Percentiles rank a stretch among this genome's conserved stretches.
phyloP scores from a whole-genome alignment of 1,284 basidiomycete genomes.

The Boletus semigastroideus region DNA sequence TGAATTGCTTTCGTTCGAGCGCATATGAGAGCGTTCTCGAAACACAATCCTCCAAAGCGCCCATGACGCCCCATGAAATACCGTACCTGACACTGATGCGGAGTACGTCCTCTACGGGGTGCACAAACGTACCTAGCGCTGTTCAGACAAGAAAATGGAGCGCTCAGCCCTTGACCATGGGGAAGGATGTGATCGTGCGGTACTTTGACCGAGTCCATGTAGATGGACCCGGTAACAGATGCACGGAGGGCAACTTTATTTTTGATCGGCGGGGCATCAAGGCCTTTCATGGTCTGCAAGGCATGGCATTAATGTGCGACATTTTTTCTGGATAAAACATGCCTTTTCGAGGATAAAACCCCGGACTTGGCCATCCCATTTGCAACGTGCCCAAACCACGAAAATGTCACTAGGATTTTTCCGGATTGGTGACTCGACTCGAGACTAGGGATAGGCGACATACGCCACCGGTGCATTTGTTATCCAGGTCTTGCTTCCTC shows the following conservation, averaged over 20 bases:
- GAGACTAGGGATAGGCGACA: slow-evolving; percentile 33
- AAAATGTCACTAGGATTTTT: slow-evolving; percentile 67
- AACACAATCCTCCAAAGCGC: slow-evolving; percentile 92
- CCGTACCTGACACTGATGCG: slow-evolving; percentile 55
- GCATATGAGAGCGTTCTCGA: slow-evolving; percentile 80
- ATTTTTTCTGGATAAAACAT: neutral
- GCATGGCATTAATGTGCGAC: neutral
- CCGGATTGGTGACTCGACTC: slow-evolving; percentile 1
- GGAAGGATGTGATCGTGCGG: slow-evolving; percentile 74
- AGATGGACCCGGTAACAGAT: slow-evolving; percentile 91
- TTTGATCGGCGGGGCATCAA: slow-evolving; percentile 86
- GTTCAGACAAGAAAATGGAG: slow-evolving; percentile 90
- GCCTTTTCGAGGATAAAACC: slow-evolving; percentile 93
- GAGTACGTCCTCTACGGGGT: neutral
- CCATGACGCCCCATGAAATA: slow-evolving; percentile 94
- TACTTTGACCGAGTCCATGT: slow-evolving; percentile 84
- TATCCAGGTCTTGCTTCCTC: slow-evolving; percentile 97
- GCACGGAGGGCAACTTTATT: slow-evolving; percentile 91
- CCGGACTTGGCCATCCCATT: slow-evolving; percentile 90
- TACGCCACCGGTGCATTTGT: slow-evolving; percentile 87
- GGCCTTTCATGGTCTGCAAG: slow-evolving; percentile 74
- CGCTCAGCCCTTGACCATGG: slow-evolving; percentile 71
- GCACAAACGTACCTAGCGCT: slow-evolving; percentile 63
- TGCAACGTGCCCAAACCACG: slow-evolving; percentile 92
- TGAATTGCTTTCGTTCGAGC: slow-evolving; percentile 88